phyloP scores from a whole-genome alignment of 169 alveolate genomes.

The Prorocentrum cordatum region DNA sequence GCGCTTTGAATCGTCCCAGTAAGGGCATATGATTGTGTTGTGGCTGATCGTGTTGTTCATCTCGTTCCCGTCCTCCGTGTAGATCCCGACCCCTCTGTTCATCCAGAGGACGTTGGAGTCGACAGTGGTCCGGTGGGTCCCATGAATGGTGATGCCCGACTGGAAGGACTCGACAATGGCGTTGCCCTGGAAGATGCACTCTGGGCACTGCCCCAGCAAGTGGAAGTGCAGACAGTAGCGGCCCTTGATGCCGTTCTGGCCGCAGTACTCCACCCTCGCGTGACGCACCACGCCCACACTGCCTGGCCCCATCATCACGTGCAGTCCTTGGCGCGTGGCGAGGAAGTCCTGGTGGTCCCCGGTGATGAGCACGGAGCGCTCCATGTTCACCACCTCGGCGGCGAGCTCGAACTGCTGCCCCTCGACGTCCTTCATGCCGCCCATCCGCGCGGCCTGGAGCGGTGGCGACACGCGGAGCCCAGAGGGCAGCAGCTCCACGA shows the following conservation, averaged over 20 bases:
- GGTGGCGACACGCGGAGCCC: background rate
- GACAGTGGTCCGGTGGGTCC: constrained; percentile 10
- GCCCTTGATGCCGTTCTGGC: constrained; percentile 24
- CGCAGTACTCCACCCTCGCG: constrained; percentile 14
- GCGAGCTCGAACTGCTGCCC: constrained; percentile 11
- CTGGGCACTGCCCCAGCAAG: constrained; percentile 16
- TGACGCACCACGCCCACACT: constrained; percentile 28
- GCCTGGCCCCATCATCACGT: constrained; percentile 34
- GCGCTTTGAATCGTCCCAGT: background rate
- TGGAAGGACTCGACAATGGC: constrained; percentile 32
- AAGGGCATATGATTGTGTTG: constrained; percentile 13
- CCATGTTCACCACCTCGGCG: constrained; percentile 42
- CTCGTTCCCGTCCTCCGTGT: constrained; percentile 35
- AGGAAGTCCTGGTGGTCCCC: constrained; percentile 42
- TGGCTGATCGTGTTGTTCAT: background rate
- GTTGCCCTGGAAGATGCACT: constrained; percentile 28
- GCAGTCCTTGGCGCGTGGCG: constrained; percentile 1
- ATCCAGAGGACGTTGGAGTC: constrained; percentile 18
- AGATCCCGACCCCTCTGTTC: constrained; percentile 13
- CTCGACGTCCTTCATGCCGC: constrained; percentile 2
- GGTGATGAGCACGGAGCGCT: constrained; percentile 40
- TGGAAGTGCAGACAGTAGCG: constrained; percentile 51
- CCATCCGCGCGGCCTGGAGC: constrained; percentile 3
- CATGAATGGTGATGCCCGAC: constrained; percentile 28
- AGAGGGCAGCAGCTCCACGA: background rate